These are phyloP conservation scores for Amphichorda felina DNA, from an alignment of 2,329 filamentous ascomycete genomes.

Conservation along the genomic window DNA sequence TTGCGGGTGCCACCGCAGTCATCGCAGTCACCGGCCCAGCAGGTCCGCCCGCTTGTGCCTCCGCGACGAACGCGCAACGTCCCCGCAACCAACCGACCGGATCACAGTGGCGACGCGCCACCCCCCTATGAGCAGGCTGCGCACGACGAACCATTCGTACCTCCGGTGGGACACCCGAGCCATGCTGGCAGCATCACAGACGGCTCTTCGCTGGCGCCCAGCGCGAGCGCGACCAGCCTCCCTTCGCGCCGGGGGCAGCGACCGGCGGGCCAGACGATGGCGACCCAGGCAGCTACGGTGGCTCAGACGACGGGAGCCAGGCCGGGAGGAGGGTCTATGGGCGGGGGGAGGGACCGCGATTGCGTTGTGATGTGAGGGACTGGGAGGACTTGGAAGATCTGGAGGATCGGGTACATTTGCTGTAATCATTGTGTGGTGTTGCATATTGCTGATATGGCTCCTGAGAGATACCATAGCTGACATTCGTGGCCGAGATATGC, in stretches of 20 bases:
- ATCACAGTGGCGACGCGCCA: conserved; percentile 37
- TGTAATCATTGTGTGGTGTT: too few species aligned
- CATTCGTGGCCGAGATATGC: too few species aligned
- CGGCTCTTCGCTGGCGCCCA: conserved; percentile 4
- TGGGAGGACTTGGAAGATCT: background rate
- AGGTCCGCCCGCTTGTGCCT: conserved; percentile 35
- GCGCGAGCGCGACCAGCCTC: conserved; percentile 9
- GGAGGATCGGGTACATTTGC: too few species aligned
- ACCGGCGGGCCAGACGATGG: background rate
- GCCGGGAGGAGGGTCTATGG: conserved; percentile 8
- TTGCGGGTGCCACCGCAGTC: conserved; percentile 2
- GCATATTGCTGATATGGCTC: too few species aligned
- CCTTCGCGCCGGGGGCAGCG: conserved; percentile 8
- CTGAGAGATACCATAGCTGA: too few species aligned
- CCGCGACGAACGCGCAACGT: conserved; percentile 12
- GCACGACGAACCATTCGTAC: conserved; percentile 36
- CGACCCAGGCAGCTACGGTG: too few species aligned
- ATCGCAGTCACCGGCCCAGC: conserved; percentile 11
- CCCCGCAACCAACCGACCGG: conserved; percentile 17
- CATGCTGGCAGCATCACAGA: conserved; percentile 27
- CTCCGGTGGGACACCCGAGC: conserved; percentile 37
- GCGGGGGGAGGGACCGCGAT: conserved; percentile 18
- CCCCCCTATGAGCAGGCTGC: conserved; percentile 47
- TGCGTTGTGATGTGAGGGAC: conserved; percentile 34
- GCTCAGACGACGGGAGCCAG: too few species aligned